Evolutionary conservation across 2,329 filamentous ascomycete genomes (phyloP).

Genomic region (Tolypocladium amazonense): DNA sequence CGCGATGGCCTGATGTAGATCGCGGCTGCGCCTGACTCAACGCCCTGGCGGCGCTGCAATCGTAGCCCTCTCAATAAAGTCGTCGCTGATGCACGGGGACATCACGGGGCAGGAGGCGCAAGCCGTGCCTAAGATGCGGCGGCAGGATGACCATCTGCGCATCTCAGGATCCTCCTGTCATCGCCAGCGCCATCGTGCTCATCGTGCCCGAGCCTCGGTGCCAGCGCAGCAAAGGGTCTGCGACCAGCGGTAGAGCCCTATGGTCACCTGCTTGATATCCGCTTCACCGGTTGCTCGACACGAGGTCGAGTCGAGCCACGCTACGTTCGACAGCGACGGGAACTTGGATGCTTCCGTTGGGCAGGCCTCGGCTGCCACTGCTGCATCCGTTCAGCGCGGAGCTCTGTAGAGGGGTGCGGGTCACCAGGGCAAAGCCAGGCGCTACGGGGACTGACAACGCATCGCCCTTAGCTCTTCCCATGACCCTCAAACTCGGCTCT

Average conservation of each 20-base stretch:
- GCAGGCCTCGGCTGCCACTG: not conserved
- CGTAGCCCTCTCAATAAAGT: not conserved
- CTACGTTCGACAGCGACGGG: not conserved
- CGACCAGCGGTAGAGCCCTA: not conserved
- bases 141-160: not conserved
- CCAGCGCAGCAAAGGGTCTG: constrained; percentile 3
- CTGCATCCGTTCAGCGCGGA: not conserved
- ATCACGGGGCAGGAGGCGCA: not conserved
- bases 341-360: not conserved
- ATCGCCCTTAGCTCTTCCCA: not conserved
- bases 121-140: not conserved
- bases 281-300: constrained; percentile 1
- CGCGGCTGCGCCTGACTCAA: not conserved
- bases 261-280: constrained; percentile 2
- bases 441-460: not conserved
- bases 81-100: not conserved
- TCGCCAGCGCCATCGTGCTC: not conserved
- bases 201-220: constrained; percentile 3
- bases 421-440: not conserved
- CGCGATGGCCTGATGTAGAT: not conserved
- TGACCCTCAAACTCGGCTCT: not conserved
- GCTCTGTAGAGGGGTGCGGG: not conserved
- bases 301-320: not conserved
- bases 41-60: not conserved
- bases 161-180: not conserved